Evolutionary conservation across 805 yeast genomes (phyloP), one percentile per base, ranked within the genome.

Genomic region (Candida incommunis): DNA sequence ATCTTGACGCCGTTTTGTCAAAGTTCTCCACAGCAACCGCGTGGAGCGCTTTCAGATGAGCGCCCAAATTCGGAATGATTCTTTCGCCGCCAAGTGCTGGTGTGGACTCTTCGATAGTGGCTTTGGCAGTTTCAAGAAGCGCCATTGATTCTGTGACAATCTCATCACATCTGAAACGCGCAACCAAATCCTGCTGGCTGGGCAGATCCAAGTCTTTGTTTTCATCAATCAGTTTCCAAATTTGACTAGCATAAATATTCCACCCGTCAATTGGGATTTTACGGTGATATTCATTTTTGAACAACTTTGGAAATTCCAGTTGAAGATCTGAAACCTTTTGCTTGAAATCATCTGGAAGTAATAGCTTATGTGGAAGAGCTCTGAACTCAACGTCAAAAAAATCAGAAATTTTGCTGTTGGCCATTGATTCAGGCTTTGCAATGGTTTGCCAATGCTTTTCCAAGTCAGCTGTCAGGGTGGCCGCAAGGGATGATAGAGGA

Each of bases 181-280:
- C 95, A 22, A 92, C 97, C 48, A 92, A 69, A 25, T 85, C 83
- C 61, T 92, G 98, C 59, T 92, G 98, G 1, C 97, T 88, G 23
- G 98, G 98, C 51, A 92, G 70, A 64, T 92, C 98, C 50, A 92
- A 73, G 60, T 92, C 98, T 63, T 86, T 88, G 65, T 92, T 92
- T 49, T 73, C 71, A 60, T 86, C 95, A 55, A 92, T 92, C 62
- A 86, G 95, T 43, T 83, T 80, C 98, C 98, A 92, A 52, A 95
- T 80, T 57, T 80, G 82, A 45, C 78, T 80, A 1, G 96, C 87
- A 55, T 92, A 92, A 60, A 87, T 64, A 3, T 90, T 74, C 97
- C 98, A 92, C 22, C 96, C 97, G 63, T 92, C 98, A 44, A 90
- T 70, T 9, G 98, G 98, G 46, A 92, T 77, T 42, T 73, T 70